These are phyloP conservation scores for Lodderomyces jiufengensis DNA, from an alignment of 1,139 yeast species.

Conservation along the genomic window DNA sequence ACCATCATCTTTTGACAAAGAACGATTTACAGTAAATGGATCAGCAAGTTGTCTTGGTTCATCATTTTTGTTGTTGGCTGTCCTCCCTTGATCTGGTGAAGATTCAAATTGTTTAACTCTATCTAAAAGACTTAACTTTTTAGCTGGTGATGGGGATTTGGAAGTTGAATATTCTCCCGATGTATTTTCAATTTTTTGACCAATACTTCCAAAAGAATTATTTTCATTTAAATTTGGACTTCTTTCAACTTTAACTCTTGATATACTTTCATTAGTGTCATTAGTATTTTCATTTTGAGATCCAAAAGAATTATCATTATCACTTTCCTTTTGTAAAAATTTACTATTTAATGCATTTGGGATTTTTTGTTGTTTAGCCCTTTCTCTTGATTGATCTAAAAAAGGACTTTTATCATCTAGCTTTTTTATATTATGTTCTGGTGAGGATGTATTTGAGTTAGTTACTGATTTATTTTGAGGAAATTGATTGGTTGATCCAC, in stretches of 20 bases:
- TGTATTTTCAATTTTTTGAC: constrained; percentile 1
- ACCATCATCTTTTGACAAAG: not conserved
- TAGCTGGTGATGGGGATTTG: constrained; percentile 7
- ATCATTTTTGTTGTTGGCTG: constrained; percentile 10
- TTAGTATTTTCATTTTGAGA: constrained; percentile 11
- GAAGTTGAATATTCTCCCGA: constrained; percentile 1
- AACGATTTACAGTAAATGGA: constrained; percentile 14
- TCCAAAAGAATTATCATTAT: constrained; percentile 9
- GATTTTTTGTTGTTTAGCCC: no score
- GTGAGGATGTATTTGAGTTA: not conserved
- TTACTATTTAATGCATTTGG: no score
- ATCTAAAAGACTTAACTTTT: constrained; percentile 27
- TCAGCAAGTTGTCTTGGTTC: constrained; percentile 15
- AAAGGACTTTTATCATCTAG: no score
- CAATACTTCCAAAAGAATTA: not conserved
- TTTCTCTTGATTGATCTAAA: no score
- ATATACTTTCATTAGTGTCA: constrained; percentile 1
- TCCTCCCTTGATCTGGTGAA: constrained; percentile 13
- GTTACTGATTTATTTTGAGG: not conserved
- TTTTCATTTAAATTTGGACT: no score
- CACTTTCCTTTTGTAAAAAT: no score
- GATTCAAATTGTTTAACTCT: constrained; percentile 39
- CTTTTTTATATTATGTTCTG: not conserved
- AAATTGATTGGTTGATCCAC: not conserved
- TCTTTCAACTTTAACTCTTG: no score